Base-by-base conservation (phyloP, 495 filamentous ascomycete genomes). In the Trichocladium antarcticum region DNA sequence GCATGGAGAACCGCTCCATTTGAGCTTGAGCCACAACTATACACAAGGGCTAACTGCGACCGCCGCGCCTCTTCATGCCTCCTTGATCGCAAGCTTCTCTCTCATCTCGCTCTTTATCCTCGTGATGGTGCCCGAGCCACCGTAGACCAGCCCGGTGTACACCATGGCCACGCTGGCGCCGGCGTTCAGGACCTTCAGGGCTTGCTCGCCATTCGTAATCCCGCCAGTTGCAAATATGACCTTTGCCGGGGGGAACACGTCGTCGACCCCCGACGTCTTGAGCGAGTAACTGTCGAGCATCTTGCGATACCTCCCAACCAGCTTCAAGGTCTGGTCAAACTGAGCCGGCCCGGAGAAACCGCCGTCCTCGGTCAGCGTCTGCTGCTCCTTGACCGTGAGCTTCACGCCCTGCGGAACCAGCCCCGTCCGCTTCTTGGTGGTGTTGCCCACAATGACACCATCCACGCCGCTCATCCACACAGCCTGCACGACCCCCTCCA, bases 401-500 rank as follows among this genome's bases (percentile, higher is more conserved):
- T 68, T 63, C 46, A 81, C 78, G 7, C 79, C 81, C 29, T 73
- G 60, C 12, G 86, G 79, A 8, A 85, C 59, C n/a, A 85, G 65
- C 3, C 77, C 79, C 2, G 83, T 78, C 11, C 92, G 76, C 49
- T 77, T 74, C 65, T 88, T 94, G 2, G 92, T 98, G 0, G 92
- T 98, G 67, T 98, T 98, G 0, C 88, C 90, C n/a, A 98, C 90
- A 56, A 97, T 94, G 5, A 98, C 81, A 0, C 92, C 92, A 51
- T 94, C 87, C 5, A 96, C 87, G 9, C 89, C 89, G 37, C 84
- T 82, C 35, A 74, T 74, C 75, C 81, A 84, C 31, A 96, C 80
- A 0, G 92, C 92, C 41, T 87, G 76, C 54, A 87, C 90, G 40
- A 96, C 94, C 3, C 88, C 92, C 19, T 77, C 72, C 45, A 98